Evolutionary conservation across 176 grass and related monocot species (phyloP).

Genomic region (Sorghum bicolor): Sorghum_bicolor_NCBIv3 NC_012876.2:3646501-3647000

Average conservation of each 20-base stretch:
- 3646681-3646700: not conserved
- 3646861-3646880: not conserved
- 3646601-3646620: conserved; percentile 88
- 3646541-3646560: not conserved
- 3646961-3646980: not conserved
- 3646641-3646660: no score
- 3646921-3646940: conserved; percentile 42
- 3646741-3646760: conserved; percentile 22
- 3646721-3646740: conserved; percentile 20
- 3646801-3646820: not conserved
- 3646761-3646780: not conserved
- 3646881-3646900: conserved; percentile 18
- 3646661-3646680: not conserved
- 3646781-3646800: not conserved
- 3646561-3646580: conserved; percentile 53
- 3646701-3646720: conserved; percentile 61
- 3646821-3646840: conserved; percentile 7
- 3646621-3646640: conserved; percentile 42
- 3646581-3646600: conserved; percentile 75
- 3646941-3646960: conserved; percentile 12
- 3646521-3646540: not conserved
- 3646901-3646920: conserved; percentile 72
- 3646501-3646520: not conserved
- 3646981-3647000: no score
- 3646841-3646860: conserved; percentile 7